Evolutionary conservation across 2,329 filamentous ascomycete genomes (phyloP).

Genomic region (Aciculosporium take): DNA sequence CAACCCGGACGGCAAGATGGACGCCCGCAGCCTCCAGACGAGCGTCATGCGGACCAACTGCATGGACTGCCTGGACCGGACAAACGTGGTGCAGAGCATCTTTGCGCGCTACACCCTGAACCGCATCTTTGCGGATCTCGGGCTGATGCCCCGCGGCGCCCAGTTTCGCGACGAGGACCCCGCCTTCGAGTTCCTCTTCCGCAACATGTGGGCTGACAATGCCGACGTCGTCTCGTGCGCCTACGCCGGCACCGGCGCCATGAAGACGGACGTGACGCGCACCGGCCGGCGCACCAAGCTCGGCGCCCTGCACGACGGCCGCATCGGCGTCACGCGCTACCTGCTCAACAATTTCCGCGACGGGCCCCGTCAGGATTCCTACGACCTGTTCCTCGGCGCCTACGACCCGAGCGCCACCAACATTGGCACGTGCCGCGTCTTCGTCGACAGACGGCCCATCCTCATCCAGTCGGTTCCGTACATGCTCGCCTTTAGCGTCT

Average conservation of each 20-base stretch:
- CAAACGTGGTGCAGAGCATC: constrained; percentile 97
- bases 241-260: constrained; percentile 89
- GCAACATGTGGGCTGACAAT: constrained; percentile 97
- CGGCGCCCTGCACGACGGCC: constrained; percentile 73
- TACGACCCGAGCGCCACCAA: constrained; percentile 64
- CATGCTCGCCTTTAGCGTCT: constrained; percentile 69
- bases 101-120: constrained; percentile 80
- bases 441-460: constrained; percentile 71
- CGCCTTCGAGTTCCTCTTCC: constrained; percentile 80
- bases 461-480: constrained; percentile 92
- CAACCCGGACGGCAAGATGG: constrained; percentile 53
- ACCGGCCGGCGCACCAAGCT: constrained; percentile 76
- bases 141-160: constrained; percentile 62
- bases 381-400: constrained; percentile 80
- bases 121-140: constrained; percentile 74
- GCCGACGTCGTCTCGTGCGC: constrained; percentile 86
- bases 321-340: constrained; percentile 80
- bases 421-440: constrained; percentile 59
- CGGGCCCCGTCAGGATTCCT: constrained; percentile 86
- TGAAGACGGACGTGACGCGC: constrained; percentile 98
- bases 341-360: constrained; percentile 89
- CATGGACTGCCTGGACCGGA: constrained; percentile 97
- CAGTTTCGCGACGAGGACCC: constrained; percentile 62
- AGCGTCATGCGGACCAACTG: constrained; percentile 95
- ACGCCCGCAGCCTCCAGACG: constrained; percentile 67